A percentile compares a stretch with the other conserved stretches of the same genome.
These are phyloP conservation scores for Stemphylium vesicarium DNA, from an alignment of 2,329 filamentous ascomycete genomes.

Conservation along the genomic window DNA sequence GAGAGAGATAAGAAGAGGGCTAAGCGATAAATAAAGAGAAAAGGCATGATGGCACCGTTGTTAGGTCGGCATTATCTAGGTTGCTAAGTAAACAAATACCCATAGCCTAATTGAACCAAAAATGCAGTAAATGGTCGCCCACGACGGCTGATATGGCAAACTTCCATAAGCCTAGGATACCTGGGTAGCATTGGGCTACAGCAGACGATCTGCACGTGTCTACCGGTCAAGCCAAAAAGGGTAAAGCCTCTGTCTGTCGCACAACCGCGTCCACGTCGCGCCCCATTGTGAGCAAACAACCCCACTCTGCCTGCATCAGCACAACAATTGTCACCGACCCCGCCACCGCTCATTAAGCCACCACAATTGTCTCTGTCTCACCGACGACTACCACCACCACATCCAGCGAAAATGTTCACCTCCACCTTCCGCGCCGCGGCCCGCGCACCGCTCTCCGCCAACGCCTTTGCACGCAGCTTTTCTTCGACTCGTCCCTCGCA, in stretches of 20 bases:
- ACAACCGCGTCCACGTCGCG: constrained; percentile 24
- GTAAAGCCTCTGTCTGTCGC: constrained; percentile 6
- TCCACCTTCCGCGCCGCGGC: constrained; percentile 57
- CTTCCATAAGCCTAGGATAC: not conserved
- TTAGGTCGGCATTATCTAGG: constrained; percentile 7
- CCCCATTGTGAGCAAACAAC: constrained; percentile 14
- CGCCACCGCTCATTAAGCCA: constrained; percentile 2
- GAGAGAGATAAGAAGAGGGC: constrained; percentile 69
- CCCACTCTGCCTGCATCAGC: constrained; percentile 12
- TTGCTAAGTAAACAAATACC: constrained; percentile 12
- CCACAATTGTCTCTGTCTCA: not conserved
- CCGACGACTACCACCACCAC: not conserved
- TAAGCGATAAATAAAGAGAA: constrained; percentile 25
- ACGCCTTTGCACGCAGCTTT: constrained; percentile 69
- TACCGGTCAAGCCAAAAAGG: constrained; percentile 9
- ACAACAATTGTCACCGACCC: constrained; percentile 8
- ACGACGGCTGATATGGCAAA: not conserved
- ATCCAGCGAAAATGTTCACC: constrained; percentile 34
- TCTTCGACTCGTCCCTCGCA: constrained; percentile 68
- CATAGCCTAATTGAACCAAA: not conserved
- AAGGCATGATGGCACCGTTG: not conserved
- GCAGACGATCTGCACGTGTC: not conserved
- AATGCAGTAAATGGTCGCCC: not conserved
- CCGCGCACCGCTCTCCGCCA: constrained; percentile 54
- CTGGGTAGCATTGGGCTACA: not conserved